Evolutionary conservation across 1,284 basidiomycete genomes (phyloP).

Genomic region (Mycosarcoma mackinlayi): DNA sequence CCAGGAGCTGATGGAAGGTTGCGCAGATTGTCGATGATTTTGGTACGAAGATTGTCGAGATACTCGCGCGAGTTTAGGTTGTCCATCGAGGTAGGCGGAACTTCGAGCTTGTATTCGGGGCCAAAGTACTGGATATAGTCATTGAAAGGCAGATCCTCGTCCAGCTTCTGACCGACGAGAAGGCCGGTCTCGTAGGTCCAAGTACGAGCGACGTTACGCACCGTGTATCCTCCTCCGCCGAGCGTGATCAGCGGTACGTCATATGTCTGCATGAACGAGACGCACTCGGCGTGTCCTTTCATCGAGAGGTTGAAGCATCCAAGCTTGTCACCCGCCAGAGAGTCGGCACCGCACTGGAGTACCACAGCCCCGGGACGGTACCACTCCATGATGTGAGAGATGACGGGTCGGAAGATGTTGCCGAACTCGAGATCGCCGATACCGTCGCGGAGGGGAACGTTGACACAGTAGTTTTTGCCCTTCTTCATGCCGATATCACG

Average conservation of each 20-base stretch:
- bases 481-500: slow-evolving; percentile 84
- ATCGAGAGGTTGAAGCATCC: slow-evolving; percentile 97
- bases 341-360: slow-evolving; percentile 95
- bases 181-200: slow-evolving; percentile 99
- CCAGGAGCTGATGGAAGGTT: slow-evolving; percentile 85
- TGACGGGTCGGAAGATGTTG: slow-evolving; percentile 75
- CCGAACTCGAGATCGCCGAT: slow-evolving; percentile 81
- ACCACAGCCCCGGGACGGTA: slow-evolving; percentile 89
- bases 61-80: slow-evolving; percentile 89
- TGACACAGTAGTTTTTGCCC: slow-evolving; percentile 90
- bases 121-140: slow-evolving; percentile 99
- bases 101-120: slow-evolving; percentile 91
- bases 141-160: slow-evolving; percentile 85
- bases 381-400: slow-evolving; percentile 87
- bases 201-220: slow-evolving; percentile 87
- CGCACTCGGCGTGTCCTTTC: slow-evolving; percentile 90
- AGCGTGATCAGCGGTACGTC: slow-evolving; percentile 89
- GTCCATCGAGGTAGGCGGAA: slow-evolving; percentile 91
- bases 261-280: slow-evolving; percentile 84
- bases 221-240: slow-evolving; percentile 96
- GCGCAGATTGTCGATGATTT: slow-evolving; percentile 81
- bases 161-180: slow-evolving; percentile 86
- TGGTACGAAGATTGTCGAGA: slow-evolving; percentile 80
- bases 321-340: slow-evolving; percentile 91
- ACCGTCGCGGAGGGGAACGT: slow-evolving; percentile 93